Conservation (phyloP, 768 basidiomycete genomes). For the Rubroboletus pulcherrimus region DNA sequence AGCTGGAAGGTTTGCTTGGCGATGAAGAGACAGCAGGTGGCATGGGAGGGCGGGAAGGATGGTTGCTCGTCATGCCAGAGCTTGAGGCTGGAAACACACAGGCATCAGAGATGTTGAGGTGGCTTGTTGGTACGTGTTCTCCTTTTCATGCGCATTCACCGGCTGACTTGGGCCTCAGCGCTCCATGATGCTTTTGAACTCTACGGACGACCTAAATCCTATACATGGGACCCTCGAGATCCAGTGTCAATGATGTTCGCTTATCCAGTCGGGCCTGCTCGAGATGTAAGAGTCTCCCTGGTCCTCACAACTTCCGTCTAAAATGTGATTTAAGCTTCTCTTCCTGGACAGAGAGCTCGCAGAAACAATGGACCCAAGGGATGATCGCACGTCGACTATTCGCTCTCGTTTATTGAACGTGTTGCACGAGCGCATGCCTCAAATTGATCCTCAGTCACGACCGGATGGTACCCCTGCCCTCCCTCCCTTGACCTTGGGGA, state of each 20-base stretch:
- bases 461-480: constrained; percentile 11
- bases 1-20: constrained; percentile 81
- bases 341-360: constrained; percentile 86
- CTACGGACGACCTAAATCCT: constrained; percentile 82
- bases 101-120: constrained; percentile 83
- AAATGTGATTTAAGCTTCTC: constrained; percentile 50
- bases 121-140: constrained; percentile 70
- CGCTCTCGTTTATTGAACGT: constrained; percentile 61
- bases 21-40: constrained; percentile 67
- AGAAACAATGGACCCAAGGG: constrained; percentile 70
- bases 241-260: constrained; percentile 85
- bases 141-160: not conserved
- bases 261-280: constrained; percentile 82
- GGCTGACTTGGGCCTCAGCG: constrained; percentile 38
- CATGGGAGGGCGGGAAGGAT: constrained; percentile 74
- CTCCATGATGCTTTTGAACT: constrained; percentile 84
- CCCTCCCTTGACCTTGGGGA: constrained; percentile 16
- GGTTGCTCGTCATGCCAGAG: constrained; percentile 91
- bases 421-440: constrained; percentile 61
- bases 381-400: constrained; percentile 71
- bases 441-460: constrained; percentile 22
- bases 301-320: constrained; percentile 6
- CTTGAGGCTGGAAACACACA: constrained; percentile 57
- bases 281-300: constrained; percentile 58
- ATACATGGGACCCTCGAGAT: constrained; percentile 89